Evolutionary conservation across 371 early-diverging fungal genomes (phyloP).

Genomic region (Synchytrium microbalum): DNA sequence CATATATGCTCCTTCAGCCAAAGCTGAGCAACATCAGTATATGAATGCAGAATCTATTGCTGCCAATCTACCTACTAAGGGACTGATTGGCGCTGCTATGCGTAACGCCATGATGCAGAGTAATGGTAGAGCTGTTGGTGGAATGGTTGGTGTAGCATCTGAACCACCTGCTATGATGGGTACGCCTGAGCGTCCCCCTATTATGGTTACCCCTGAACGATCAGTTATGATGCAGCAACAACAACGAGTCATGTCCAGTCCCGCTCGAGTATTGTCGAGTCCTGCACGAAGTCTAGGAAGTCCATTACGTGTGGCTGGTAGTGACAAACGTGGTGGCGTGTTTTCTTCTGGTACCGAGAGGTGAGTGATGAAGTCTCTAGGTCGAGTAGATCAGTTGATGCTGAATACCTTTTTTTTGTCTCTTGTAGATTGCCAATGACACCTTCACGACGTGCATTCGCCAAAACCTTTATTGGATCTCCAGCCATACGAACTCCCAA

Average conservation of each 20-base stretch:
- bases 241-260: neutral
- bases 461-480: neutral
- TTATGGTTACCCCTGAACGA: too few relatives aligned
- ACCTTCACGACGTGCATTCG: neutral
- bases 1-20: neutral
- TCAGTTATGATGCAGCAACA: neutral
- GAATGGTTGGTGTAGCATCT: neutral
- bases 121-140: neutral
- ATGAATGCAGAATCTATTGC: neutral
- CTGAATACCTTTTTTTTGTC: too few relatives aligned
- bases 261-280: neutral
- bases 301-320: neutral
- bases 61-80: neutral
- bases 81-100: neutral
- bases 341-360: neutral
- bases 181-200: too few relatives aligned
- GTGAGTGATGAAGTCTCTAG: neutral
- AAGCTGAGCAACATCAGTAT: neutral
- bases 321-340: too few relatives aligned
- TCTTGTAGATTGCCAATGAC: too few relatives aligned
- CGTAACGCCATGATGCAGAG: neutral
- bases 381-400: too few relatives aligned
- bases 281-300: neutral
- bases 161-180: too few relatives aligned
- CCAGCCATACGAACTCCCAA: neutral